Base-by-base conservation (phyloP, 148 eudicot species). In the Diospyros lotus region DNA sequence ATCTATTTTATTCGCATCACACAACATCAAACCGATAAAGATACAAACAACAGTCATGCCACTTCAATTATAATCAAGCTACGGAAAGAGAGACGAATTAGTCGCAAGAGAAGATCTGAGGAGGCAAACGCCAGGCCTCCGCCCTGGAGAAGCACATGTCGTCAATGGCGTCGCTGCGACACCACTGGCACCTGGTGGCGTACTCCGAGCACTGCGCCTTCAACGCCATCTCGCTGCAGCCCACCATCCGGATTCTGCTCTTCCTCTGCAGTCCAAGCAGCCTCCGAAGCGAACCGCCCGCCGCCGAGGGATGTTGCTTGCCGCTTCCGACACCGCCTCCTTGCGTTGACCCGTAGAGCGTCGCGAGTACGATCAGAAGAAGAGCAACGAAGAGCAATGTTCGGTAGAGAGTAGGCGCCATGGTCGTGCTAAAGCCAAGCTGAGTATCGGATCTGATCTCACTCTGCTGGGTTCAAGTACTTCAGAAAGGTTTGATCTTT, bases 111-210 rank as follows among this genome's bases (percentile, higher is more conserved):
- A 90, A 92, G 80, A 90, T 81, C 85, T 92, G 92, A 28, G 85
- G 82, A 14, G 94, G 94, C 63, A 92, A 80, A 13, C 94, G 87
- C 82, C 84, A 80, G 72, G 94, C 88, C 76, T 92, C 88, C n/a
- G 79, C 38, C 72, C 85, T 85, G 2, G 83, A 63, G n/a, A 91
- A 79, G 69, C 94, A 92, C 84, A 81, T 77, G 58, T 88, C 89
- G 54, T 90, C 94, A 44, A 90, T 69, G 53, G 79, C 85, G 2
- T 81, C 81, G 80, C 94, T 92, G 44, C 67, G 74, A 81, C 97
- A 90, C 94, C 94, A 92, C 59, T 86, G 62, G 76, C 97, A 92
- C 14, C 59, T 75, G 66, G 76, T 86, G 6, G 84, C 52, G 42
- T 58, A 76, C 73, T 61, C 73, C 18, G 58, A 69, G 81, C 96